These are phyloP conservation scores for Naematelia encephala DNA, from an alignment of 768 basidiomycete species.

Conservation along the genomic window DNA sequence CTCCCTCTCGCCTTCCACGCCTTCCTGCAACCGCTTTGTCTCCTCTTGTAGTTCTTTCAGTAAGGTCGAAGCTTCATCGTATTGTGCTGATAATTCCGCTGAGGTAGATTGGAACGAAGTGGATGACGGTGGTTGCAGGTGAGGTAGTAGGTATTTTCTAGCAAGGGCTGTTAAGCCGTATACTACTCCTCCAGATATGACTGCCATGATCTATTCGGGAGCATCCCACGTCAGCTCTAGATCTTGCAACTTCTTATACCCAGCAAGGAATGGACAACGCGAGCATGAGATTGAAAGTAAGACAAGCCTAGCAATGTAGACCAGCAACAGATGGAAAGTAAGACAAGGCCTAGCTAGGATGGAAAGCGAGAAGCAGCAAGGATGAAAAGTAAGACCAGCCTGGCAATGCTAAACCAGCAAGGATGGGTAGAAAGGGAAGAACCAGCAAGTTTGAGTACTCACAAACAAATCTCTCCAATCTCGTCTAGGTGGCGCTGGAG, in stretches of 20 bases:
- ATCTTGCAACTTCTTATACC: too few species aligned
- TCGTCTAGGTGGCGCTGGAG: constrained; percentile 60
- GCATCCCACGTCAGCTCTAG: not conserved
- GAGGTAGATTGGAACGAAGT: constrained; percentile 88
- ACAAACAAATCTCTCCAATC: constrained; percentile 99
- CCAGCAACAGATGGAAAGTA: too few species aligned
- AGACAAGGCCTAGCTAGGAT: too few species aligned
- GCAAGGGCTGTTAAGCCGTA: constrained; percentile 79
- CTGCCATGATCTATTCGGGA: constrained; percentile 72
- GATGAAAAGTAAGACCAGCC: too few species aligned
- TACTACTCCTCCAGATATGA: constrained; percentile 78
- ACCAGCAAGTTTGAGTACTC: constrained; percentile 52
- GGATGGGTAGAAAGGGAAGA: constrained; percentile 26
- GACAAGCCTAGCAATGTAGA: too few species aligned
- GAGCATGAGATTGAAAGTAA: too few species aligned
- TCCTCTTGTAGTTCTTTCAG: constrained; percentile 52
- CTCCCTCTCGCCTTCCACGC: constrained; percentile 38
- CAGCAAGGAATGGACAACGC: too few species aligned
- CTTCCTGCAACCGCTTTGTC: constrained; percentile 31
- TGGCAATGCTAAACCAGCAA: too few species aligned
- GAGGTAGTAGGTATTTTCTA: constrained; percentile 86
- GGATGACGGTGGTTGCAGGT: constrained; percentile 79
- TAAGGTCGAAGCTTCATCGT: constrained; percentile 54
- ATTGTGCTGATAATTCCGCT: constrained; percentile 78
- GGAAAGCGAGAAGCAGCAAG: too few species aligned